These are phyloP conservation scores for Sporothrix schenckii DNA, from an alignment of 2,329 filamentous ascomycete genomes.

Conservation along the genomic window DNA sequence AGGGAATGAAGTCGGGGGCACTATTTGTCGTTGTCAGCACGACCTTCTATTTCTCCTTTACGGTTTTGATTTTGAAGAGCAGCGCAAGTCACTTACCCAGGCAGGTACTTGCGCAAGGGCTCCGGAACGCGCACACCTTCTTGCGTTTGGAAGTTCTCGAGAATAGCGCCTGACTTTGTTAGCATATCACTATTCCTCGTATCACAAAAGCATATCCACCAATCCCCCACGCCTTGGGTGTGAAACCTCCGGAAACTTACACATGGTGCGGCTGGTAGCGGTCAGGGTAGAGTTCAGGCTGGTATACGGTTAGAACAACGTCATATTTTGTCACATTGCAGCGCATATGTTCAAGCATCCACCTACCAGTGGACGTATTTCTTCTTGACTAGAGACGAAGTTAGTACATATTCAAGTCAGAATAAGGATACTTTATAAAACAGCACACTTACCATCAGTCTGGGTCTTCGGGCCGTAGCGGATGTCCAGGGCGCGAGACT, in stretches of 20 bases:
- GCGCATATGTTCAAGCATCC: background rate
- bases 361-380: slow-evolving; percentile 80
- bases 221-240: background rate
- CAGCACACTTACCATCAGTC: slow-evolving; percentile 56
- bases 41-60: background rate
- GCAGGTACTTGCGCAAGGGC: slow-evolving; percentile 84
- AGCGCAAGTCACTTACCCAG: slow-evolving; percentile 53
- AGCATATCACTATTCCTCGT: slow-evolving; percentile 3
- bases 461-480: slow-evolving; percentile 85
- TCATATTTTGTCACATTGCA: background rate
- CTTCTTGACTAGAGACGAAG: slow-evolving; percentile 60
- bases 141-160: slow-evolving; percentile 96
- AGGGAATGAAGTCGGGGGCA: slow-evolving; percentile 85
- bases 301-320: background rate
- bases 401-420: slow-evolving; percentile 1
- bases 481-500: slow-evolving; percentile 91
- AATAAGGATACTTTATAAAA: slow-evolving; percentile 40
- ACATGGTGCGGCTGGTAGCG: slow-evolving; percentile 54
- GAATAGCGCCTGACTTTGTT: slow-evolving; percentile 50
- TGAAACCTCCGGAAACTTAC: slow-evolving; percentile 27
- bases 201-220: background rate
- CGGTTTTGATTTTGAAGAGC: background rate
- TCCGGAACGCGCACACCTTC: slow-evolving; percentile 82
- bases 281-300: slow-evolving; percentile 65
- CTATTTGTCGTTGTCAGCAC: slow-evolving; percentile 26